These are phyloP conservation scores for Lasiosphaeria ovina DNA, from an alignment of 495 filamentous ascomycete species.

Conservation along the genomic window DNA sequence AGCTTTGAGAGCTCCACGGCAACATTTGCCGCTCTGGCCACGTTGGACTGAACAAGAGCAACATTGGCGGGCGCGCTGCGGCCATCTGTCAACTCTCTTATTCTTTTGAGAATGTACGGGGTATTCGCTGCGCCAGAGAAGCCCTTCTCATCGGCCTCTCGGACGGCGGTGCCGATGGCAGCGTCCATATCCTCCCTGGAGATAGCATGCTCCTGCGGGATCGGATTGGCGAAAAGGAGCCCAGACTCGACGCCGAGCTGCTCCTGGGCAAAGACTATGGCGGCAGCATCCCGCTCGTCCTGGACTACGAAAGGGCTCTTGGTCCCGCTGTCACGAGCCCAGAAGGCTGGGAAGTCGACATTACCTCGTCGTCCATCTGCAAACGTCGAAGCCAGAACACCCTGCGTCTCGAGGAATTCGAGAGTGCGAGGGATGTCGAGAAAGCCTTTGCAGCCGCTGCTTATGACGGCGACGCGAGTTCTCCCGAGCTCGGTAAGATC, in stretches of 20 bases:
- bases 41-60: conserved; percentile 76
- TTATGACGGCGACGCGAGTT: conserved; percentile 83
- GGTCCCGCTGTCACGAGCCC: conserved; percentile 76
- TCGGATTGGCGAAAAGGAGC: conserved; percentile 83
- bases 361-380: conserved; percentile 60
- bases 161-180: conserved; percentile 70
- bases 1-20: conserved; percentile 73
- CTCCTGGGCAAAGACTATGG: conserved; percentile 63
- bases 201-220: conserved; percentile 69
- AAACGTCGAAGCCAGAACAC: conserved; percentile 84
- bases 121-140: conserved; percentile 77
- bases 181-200: conserved; percentile 69
- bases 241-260: conserved; percentile 68
- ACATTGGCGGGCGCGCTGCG: conserved; percentile 72
- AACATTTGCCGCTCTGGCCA: conserved; percentile 72
- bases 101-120: conserved; percentile 78
- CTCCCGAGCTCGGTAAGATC: conserved; percentile 94
- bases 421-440: conserved; percentile 87
- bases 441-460: conserved; percentile 92
- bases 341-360: conserved; percentile 88
- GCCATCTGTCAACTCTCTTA: conserved; percentile 74
- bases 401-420: conserved; percentile 93
- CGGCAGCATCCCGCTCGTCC: conserved; percentile 77
- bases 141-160: conserved; percentile 66
- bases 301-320: conserved; percentile 72